Percentiles rank a stretch among this genome's conserved stretches.
These are phyloP conservation scores for Yamadazyma jaroonii DNA, from an alignment of 1,139 yeast species.

Conservation along the genomic window DNA sequence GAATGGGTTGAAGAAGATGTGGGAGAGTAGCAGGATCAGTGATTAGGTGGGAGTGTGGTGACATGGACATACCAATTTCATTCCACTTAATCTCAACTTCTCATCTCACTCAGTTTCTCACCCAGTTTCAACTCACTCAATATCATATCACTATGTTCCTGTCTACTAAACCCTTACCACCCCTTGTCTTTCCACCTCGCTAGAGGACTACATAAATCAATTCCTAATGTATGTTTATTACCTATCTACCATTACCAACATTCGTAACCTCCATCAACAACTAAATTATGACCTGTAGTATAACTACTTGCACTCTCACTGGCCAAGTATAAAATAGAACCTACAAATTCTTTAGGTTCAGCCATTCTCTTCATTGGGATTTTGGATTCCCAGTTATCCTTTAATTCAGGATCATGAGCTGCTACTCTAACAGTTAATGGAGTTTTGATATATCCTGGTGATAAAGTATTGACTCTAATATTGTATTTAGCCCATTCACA, in stretches of 20 bases:
- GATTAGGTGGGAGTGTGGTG: not conserved
- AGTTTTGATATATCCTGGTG: slow-evolving; percentile 49
- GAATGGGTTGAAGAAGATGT: slow-evolving; percentile 74
- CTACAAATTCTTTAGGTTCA: slow-evolving; percentile 50
- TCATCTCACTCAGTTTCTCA: no score
- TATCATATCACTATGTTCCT: no score
- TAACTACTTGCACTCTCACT: slow-evolving; percentile 43
- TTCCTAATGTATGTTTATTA: no score
- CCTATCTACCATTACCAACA: slow-evolving; percentile 24
- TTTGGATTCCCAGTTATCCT: slow-evolving; percentile 47
- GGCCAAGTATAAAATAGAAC: slow-evolving; percentile 47
- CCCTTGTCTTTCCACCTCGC: no score
- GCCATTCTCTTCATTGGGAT: slow-evolving; percentile 53
- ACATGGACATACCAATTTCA: no score
- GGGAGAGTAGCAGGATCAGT: slow-evolving; percentile 42
- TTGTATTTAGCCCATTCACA: slow-evolving; percentile 53
- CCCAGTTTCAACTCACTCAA: no score
- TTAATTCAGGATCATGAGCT: slow-evolving; percentile 44
- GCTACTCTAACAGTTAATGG: slow-evolving; percentile 49
- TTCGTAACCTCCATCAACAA: slow-evolving; percentile 49
- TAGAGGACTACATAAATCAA: no score
- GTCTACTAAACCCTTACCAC: no score
- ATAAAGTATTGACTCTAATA: slow-evolving; percentile 46
- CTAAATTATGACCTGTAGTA: slow-evolving; percentile 51
- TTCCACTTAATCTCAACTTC: no score